A percentile compares a stretch with the other conserved stretches of the same genome.
Evolutionary conservation across 441 rosid genomes (phyloP).

Genomic region (Flueggea neowawraea): DNA sequence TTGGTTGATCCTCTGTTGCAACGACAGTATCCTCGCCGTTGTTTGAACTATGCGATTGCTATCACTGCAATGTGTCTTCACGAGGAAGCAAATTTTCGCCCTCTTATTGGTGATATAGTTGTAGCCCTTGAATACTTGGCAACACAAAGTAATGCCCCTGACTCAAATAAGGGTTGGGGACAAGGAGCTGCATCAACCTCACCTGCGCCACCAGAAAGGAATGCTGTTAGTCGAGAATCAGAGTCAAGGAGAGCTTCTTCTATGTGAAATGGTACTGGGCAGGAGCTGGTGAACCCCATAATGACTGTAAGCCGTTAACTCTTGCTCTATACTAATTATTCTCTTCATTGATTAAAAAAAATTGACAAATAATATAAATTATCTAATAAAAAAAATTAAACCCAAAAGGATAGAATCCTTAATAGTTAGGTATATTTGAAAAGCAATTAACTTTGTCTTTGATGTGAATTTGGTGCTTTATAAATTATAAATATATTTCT

Average conservation of each 20-base stretch:
- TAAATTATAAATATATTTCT: too few species aligned
- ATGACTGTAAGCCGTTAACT: conserved; percentile 16
- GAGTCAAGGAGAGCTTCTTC: conserved; percentile 18
- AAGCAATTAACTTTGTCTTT: too few species aligned
- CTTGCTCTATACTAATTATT: neutral
- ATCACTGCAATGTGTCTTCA: conserved; percentile 90
- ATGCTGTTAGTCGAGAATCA: conserved; percentile 9
- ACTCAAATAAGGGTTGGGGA: conserved; percentile 19
- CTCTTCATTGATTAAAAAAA: neutral
- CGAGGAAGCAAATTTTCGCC: conserved; percentile 91
- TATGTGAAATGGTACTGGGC: conserved; percentile 9
- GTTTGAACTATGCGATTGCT: conserved; percentile 88
- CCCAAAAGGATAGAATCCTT: neutral
- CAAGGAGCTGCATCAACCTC: conserved; percentile 21
- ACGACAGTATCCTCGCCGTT: conserved; percentile 71
- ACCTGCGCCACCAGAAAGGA: conserved; percentile 14
- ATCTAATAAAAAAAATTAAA: too few species aligned
- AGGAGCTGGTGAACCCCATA: conserved; percentile 1
- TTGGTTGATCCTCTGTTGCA: conserved; percentile 79
- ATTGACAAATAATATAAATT: too few species aligned
- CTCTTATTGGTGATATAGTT: conserved; percentile 82
- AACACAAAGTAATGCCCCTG: conserved; percentile 42
- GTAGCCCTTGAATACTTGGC: conserved; percentile 91
- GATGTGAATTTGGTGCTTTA: too few species aligned
- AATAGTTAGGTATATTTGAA: neutral